A percentile compares a stretch with the other conserved stretches of the same genome.
Conservation (phyloP, 2,329 filamentous ascomycete species). For the Amylocarpus encephaloides region DNA sequence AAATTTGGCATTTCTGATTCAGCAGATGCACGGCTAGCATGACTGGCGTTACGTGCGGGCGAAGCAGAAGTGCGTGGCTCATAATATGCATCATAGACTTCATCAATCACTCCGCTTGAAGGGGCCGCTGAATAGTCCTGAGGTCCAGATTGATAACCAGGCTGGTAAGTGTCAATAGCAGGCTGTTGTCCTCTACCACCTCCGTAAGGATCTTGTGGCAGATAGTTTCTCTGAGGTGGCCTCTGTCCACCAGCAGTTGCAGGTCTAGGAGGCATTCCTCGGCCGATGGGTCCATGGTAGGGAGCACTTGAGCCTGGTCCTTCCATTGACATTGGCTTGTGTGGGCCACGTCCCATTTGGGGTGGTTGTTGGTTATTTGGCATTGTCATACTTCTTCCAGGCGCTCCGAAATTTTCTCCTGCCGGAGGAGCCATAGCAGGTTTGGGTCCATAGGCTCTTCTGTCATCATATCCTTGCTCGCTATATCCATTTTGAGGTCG, state of each 20-base stretch:
- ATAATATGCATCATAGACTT: slow-evolving; percentile 52
- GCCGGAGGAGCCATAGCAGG: slow-evolving; percentile 19
- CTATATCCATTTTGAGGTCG: slow-evolving; percentile 25
- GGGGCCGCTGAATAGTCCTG: slow-evolving; percentile 33
- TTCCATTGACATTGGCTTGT: slow-evolving; percentile 20
- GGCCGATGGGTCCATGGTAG: slow-evolving; percentile 40
- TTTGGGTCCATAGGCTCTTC: slow-evolving; percentile 19
- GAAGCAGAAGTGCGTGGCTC: slow-evolving; percentile 29
- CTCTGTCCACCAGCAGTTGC: slow-evolving; percentile 49
- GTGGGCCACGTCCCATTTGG: slow-evolving; percentile 30
- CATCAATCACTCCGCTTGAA: slow-evolving; percentile 38
- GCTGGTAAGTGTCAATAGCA: neutral
- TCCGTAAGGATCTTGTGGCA: slow-evolving; percentile 12
- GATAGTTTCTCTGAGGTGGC: slow-evolving; percentile 46
- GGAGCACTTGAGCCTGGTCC: slow-evolving; percentile 35
- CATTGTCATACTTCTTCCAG: slow-evolving; percentile 56
- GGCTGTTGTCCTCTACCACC: slow-evolving; percentile 3
- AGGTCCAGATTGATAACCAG: neutral
- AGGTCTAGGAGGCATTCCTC: slow-evolving; percentile 45
- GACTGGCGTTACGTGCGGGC: slow-evolving; percentile 10
- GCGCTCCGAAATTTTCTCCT: slow-evolving; percentile 43
- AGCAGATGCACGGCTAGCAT: slow-evolving; percentile 18
- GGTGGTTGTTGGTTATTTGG: slow-evolving; percentile 42
- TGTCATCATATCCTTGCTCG: slow-evolving; percentile 24
- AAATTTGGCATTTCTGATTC: slow-evolving; percentile 30